Evolutionary conservation across 371 early-diverging fungal species (phyloP), one percentile per base, ranked within the genome.

Genomic region (Rhizopus arrhizus): DNA sequence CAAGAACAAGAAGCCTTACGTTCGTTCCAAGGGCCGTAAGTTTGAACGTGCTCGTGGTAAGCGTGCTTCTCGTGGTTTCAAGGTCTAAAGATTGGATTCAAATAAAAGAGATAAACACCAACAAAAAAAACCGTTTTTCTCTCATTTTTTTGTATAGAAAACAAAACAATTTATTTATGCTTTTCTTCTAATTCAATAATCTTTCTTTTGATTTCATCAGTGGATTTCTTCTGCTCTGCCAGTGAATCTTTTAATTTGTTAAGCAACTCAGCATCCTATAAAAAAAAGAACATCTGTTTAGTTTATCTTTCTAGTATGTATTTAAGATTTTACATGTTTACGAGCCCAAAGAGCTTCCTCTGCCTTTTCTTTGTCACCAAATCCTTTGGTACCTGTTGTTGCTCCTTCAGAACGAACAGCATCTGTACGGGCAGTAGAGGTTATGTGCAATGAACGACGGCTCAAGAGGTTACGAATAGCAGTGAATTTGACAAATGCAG

Each of bases 31-130:
- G 94, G 99, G 99, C 63, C 93, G 99, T 86, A 98, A 98, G 92
- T 96, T 96, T 85, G 98, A 97, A 85, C 84, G 87, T 62, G 98
- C 98, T 75, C 96, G 99, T 94, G 98, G 97, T 89, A 93, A 96
- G 80, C 92, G 99, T 88, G 89, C 92, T 74, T 89, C 89, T 80
- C 92, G 94, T 76, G 95, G 95, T 75, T 95, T 89, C 92, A 93
- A 92, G 89, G 87, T 80, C 64, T 91, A 89, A 87, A 82, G 11
- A 13, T 45, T n/a, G n/a, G 22, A 45, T 22, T 45, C 8, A 12
- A n/a, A 12, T 12, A 45, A 45, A 45, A 45, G 22, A 45, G 13
- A 45, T 8, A 45, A 15, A 40, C n/a, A 12, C 7, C n/a, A 12
- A 15, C 46, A 15, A 16, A 45, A 16, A 45, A 7, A 22, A 45